A percentile compares a stretch with the other conserved stretches of the same genome.
phyloP scores from a whole-genome alignment of 2,329 filamentous ascomycete genomes.

The Curvularia lunata region DNA sequence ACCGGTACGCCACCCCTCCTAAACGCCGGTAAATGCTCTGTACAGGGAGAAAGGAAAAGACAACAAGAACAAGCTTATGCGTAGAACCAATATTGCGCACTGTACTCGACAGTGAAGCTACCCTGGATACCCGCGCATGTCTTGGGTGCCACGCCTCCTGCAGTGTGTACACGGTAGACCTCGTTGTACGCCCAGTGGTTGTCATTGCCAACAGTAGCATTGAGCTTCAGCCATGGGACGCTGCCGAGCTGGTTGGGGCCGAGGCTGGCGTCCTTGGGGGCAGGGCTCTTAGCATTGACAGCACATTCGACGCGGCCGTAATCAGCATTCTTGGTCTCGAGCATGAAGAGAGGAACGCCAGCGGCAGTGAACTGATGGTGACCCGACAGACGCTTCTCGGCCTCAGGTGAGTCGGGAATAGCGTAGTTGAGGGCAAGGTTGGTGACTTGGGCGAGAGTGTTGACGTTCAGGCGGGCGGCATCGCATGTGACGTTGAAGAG shows the following conservation, averaged over 20 bases:
- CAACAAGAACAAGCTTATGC: conserved; percentile 22
- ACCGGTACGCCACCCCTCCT: conserved; percentile 14
- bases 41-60: conserved; percentile 23
- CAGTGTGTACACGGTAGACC: conserved; percentile 84
- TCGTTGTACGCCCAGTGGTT: conserved; percentile 62
- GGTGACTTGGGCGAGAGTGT: conserved; percentile 69
- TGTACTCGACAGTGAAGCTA: conserved; percentile 77
- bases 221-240: conserved; percentile 81
- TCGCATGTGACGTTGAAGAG: conserved; percentile 90
- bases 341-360: conserved; percentile 79
- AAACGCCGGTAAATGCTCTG: conserved; percentile 46
- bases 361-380: conserved; percentile 79
- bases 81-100: conserved; percentile 77
- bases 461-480: conserved; percentile 63
- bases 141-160: conserved; percentile 76
- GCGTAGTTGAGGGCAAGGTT: conserved; percentile 72
- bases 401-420: conserved; percentile 53
- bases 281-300: conserved; percentile 66
- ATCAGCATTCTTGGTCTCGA: conserved; percentile 62
- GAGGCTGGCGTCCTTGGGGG: conserved; percentile 65
- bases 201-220: conserved; percentile 37
- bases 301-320: conserved; percentile 68
- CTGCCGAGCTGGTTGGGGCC: conserved; percentile 66
- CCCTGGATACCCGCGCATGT: conserved; percentile 71
- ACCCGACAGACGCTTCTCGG: conserved; percentile 70